Conservation (phyloP, 2,329 filamentous ascomycete genomes). For the Colletotrichum sansevieriae region DNA sequence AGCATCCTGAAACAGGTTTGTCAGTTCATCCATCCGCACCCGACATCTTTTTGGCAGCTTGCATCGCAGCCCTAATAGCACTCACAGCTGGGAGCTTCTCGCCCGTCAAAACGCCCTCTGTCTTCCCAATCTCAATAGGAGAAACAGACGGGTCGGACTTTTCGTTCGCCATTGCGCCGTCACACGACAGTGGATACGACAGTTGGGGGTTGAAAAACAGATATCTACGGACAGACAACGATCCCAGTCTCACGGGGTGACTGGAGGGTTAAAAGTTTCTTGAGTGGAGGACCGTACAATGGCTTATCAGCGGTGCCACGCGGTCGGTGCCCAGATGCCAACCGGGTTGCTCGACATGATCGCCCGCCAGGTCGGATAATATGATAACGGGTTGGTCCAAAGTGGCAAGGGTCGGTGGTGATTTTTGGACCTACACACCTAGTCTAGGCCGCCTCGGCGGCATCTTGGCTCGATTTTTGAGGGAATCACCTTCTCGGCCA, state of each 20-base stretch:
- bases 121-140: constrained; percentile 31
- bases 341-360: constrained; percentile 14
- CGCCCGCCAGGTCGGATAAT: constrained; percentile 6
- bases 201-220: not conserved
- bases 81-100: constrained; percentile 33
- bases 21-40: not conserved
- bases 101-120: constrained; percentile 33
- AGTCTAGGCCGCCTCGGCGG: constrained; percentile 27
- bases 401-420: constrained; percentile 32
- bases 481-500: constrained; percentile 41
- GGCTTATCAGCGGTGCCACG: constrained; percentile 39
- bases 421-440: constrained; percentile 21
- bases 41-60: not conserved
- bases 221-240: not conserved
- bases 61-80: not conserved
- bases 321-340: constrained; percentile 24
- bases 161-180: constrained; percentile 35
- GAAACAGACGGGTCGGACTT: constrained; percentile 29
- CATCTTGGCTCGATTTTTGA: constrained; percentile 30
- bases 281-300: constrained; percentile 2
- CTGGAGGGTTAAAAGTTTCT: constrained; percentile 30
- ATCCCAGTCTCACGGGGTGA: not conserved
- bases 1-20: not conserved
- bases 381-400: not conserved
- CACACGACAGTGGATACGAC: constrained; percentile 6